These are phyloP conservation scores for Auricularia sp. DNA, from an alignment of 768 basidiomycete genomes.

Conservation along the genomic window DNA sequence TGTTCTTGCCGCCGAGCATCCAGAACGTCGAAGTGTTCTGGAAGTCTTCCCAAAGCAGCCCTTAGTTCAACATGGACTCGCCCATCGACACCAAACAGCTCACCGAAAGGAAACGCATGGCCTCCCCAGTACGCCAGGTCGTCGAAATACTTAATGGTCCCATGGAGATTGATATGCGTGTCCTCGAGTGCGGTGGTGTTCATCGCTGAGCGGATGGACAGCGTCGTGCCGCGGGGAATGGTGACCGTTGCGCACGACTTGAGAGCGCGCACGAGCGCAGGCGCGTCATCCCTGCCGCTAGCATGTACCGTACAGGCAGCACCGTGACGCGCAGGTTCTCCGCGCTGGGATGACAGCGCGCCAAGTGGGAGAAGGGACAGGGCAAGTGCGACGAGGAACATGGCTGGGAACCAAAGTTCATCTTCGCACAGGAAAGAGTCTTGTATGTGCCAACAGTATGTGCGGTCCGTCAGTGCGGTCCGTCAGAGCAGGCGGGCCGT, in stretches of 20 bases:
- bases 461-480: neutral
- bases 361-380: too few species aligned
- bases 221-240: constrained; percentile 36
- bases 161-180: constrained; percentile 43
- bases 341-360: too few species aligned
- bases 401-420: too few species aligned
- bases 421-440: too few species aligned
- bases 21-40: constrained; percentile 29
- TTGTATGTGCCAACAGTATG: too few species aligned
- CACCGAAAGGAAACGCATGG: neutral
- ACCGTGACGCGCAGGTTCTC: too few species aligned
- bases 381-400: too few species aligned
- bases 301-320: constrained; percentile 32
- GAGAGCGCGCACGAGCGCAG: constrained; percentile 36
- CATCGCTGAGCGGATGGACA: constrained; percentile 41
- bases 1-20: constrained; percentile 42
- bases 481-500: too few species aligned
- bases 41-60: neutral
- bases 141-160: constrained; percentile 40
- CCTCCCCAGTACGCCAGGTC: constrained; percentile 41
- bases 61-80: neutral
- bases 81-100: neutral
- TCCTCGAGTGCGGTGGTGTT: constrained; percentile 44
- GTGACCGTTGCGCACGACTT: constrained; percentile 26
- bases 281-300: constrained; percentile 42